Evolutionary conservation across 352 stramenopile genomes (phyloP).

Genomic region (Phytophthora kernoviae): DNA sequence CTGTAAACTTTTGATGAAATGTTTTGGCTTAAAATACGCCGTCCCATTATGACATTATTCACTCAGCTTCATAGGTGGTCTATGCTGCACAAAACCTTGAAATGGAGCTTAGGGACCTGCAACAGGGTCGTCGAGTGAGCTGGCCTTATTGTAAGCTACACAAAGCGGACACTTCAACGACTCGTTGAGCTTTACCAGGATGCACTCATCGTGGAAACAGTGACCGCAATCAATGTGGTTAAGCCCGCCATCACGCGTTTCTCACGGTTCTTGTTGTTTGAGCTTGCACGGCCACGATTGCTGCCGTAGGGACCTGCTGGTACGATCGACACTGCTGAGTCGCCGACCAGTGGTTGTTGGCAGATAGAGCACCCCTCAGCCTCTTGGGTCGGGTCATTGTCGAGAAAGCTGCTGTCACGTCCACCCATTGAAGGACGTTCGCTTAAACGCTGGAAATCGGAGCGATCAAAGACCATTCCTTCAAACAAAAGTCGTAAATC

Average conservation of each 20-base stretch:
- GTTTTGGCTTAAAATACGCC: too few species aligned
- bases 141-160: slow-evolving; percentile 13
- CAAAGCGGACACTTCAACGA: slow-evolving; percentile 71
- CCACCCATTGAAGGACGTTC: slow-evolving; percentile 46
- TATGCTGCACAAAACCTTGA: slow-evolving; percentile 3
- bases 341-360: slow-evolving; percentile 40
- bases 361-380: slow-evolving; percentile 69
- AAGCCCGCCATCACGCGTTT: slow-evolving; percentile 50
- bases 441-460: slow-evolving; percentile 70
- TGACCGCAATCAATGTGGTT: slow-evolving; percentile 82
- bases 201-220: slow-evolving; percentile 89
- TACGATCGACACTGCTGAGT: slow-evolving; percentile 44
- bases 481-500: slow-evolving; percentile 84
- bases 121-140: slow-evolving; percentile 13
- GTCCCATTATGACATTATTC: slow-evolving; percentile 17
- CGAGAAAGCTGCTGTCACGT: slow-evolving; percentile 36
- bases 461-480: slow-evolving; percentile 79
- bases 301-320: slow-evolving; percentile 25
- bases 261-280: slow-evolving; percentile 25
- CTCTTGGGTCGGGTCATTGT: slow-evolving; percentile 38
- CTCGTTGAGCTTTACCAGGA: slow-evolving; percentile 83
- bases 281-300: slow-evolving; percentile 7
- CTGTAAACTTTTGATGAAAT: too few species aligned
- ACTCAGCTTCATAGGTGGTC: not conserved
- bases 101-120: slow-evolving; percentile 11